Evolutionary conservation across 2,329 filamentous ascomycete genomes (phyloP).

Genomic region (Pseudopithomyces maydicus): DNA sequence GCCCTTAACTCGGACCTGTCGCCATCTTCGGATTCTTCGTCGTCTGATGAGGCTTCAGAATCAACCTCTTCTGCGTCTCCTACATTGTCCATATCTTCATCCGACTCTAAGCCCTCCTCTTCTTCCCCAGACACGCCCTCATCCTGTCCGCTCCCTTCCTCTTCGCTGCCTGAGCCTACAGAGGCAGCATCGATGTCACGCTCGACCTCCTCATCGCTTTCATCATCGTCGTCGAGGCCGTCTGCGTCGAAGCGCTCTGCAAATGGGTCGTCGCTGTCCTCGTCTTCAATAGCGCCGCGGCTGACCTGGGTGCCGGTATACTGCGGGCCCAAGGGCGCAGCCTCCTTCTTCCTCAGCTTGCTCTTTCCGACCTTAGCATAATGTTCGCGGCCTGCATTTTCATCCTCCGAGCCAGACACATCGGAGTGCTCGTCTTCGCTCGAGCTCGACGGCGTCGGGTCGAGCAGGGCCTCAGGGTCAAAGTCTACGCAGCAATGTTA

Average conservation of each 20-base stretch:
- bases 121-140: conserved; percentile 52
- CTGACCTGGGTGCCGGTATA: conserved; percentile 81
- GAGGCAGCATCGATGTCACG: conserved; percentile 48
- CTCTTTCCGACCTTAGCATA: conserved; percentile 85
- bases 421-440: conserved; percentile 62
- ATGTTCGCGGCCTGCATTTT: conserved; percentile 76
- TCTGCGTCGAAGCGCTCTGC: conserved; percentile 50
- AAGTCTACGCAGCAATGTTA: conserved; percentile 62
- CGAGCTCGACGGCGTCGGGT: conserved; percentile 60
- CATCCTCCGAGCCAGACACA: conserved; percentile 49
- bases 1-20: conserved; percentile 26
- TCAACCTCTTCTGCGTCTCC: conserved; percentile 52
- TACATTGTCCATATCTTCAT: conserved; percentile 48
- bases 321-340: conserved; percentile 72
- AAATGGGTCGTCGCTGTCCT: conserved; percentile 60
- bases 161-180: conserved; percentile 56
- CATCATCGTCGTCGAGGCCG: conserved; percentile 13
- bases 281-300: conserved; percentile 64
- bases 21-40: conserved; percentile 42
- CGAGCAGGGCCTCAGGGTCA: conserved; percentile 73
- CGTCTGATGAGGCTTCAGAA: conserved; percentile 51
- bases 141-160: conserved; percentile 52
- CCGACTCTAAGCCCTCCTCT: conserved; percentile 49
- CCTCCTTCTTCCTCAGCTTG: conserved; percentile 76
- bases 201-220: conserved; percentile 50